Conservation (phyloP, 2,329 filamentous ascomycete species). For the Chaetomium strumarium region DNA sequence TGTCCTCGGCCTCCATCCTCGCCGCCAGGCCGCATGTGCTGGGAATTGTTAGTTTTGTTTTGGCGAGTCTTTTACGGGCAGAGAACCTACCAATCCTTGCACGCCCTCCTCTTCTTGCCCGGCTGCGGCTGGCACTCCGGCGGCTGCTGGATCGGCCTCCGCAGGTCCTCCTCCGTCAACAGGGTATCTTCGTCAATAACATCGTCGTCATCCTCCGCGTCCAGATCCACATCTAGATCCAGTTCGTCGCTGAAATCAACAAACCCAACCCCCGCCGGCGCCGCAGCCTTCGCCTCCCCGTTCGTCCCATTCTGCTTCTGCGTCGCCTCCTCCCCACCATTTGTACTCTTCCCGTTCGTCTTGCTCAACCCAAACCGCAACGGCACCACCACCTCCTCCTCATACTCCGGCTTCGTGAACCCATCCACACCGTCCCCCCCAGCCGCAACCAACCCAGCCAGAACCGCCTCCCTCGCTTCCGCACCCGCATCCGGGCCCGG, state of each 20-base stretch:
- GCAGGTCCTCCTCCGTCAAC: constrained; percentile 78
- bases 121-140: constrained; percentile 81
- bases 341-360: constrained; percentile 40
- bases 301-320: background rate
- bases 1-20: constrained; percentile 78
- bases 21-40: constrained; percentile 81
- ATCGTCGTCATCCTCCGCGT: constrained; percentile 55
- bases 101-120: constrained; percentile 84
- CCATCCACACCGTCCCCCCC: constrained; percentile 47
- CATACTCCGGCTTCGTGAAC: constrained; percentile 68
- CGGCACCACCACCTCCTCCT: constrained; percentile 48
- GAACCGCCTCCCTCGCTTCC: constrained; percentile 70
- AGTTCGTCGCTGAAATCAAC: constrained; percentile 63
- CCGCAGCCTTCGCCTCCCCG: constrained; percentile 16
- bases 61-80: background rate
- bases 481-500: constrained; percentile 18
- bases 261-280: constrained; percentile 54
- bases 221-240: constrained; percentile 41
- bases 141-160: constrained; percentile 69
- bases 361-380: constrained; percentile 57
- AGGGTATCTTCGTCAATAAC: constrained; percentile 90
- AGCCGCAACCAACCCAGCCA: constrained; percentile 69
- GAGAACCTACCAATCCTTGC: constrained; percentile 72
- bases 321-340: constrained; percentile 14
- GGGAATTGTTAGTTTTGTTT: constrained; percentile 2